Base-by-base conservation (phyloP, 768 basidiomycete genomes). In the Cyathus striatus region DNA sequence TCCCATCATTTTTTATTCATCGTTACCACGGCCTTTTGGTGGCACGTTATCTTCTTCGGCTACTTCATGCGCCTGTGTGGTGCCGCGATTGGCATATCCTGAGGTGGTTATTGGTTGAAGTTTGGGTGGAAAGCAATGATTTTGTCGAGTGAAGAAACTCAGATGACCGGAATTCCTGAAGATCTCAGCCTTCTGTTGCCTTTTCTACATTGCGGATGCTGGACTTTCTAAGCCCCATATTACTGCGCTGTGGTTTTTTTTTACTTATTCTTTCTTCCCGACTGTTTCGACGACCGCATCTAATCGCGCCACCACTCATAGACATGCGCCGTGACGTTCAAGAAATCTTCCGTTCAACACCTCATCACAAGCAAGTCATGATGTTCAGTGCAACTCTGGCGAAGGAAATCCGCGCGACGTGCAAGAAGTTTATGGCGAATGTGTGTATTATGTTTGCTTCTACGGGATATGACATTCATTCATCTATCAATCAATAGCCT, bases 291-390 rank as follows among this genome's bases (percentile, higher is more conserved):
- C 73, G 59, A 64, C 59, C 60, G 65, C 68, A 73, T 82, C 81
- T 84, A 76, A 83, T 81, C 61, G 62, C 78, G 73, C 76, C 76
- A 74, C 69, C 77, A 72, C 72, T 73, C 72, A 76, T 81, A 99
- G 96, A 98, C 85, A 99, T 99, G 96, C 95, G 96, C 73, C 91
- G 96, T 61, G 96, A 99, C 63, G 95, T 99, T 51, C 96, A 99
- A 82, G 96, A 99, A 73, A 98, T 99, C 58, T 99, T 98, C 81
- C 86, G 95, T 57, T 80, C 91, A 14, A 98, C 96, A 16, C 96
- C 96, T 40, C 95, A 96, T 67, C 93, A 96, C 79, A 99, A 99
- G 75, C 95, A 99, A 76, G 96, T 99, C 53, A 99, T 99, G 96
- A 99, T 99, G 96, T 99, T 99, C 76, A 95, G 92, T 56, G 96